A percentile compares a stretch with the other conserved stretches of the same genome.
Evolutionary conservation across 495 filamentous ascomycete species (phyloP).

Genomic region (Trichoderma asperelloides): DNA sequence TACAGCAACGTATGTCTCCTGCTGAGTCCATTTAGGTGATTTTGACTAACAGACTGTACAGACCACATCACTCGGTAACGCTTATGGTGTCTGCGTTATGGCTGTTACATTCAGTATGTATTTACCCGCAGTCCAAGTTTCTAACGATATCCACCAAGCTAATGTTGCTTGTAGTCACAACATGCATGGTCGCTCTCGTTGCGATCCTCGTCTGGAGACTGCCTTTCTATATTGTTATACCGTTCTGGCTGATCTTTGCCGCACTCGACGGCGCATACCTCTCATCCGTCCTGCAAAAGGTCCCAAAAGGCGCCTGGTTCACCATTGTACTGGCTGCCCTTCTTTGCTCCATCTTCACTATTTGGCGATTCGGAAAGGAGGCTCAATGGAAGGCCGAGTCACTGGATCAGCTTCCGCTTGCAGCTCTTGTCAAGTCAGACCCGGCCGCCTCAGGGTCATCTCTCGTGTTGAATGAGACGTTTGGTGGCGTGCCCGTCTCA

Average conservation of each 20-base stretch:
- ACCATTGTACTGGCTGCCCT: conserved; percentile 54
- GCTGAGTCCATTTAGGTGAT: background rate
- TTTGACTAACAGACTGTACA: background rate
- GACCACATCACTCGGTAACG: conserved; percentile 42
- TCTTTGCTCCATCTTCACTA: conserved; percentile 50
- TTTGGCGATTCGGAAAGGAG: conserved; percentile 71
- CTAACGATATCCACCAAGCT: background rate
- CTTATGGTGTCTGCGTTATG: conserved; percentile 57
- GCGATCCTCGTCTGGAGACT: conserved; percentile 60
- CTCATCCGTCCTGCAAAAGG: conserved; percentile 56
- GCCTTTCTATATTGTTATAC: conserved; percentile 44
- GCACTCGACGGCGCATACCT: conserved; percentile 57
- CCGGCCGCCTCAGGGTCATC: conserved; percentile 10
- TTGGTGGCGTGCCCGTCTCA: conserved; percentile 38
- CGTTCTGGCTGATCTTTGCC: conserved; percentile 54
- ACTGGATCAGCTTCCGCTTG: conserved; percentile 45
- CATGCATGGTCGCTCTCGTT: conserved; percentile 58
- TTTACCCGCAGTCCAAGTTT: background rate
- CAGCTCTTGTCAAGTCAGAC: conserved; percentile 31
- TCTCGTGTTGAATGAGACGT: conserved; percentile 27
- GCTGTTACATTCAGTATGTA: conserved; percentile 53
- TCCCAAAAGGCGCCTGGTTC: conserved; percentile 68
- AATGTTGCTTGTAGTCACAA: conserved; percentile 36
- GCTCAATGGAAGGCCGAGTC: conserved; percentile 62
- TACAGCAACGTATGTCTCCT: conserved; percentile 45